Evolutionary conservation across 2,329 filamentous ascomycete species (phyloP).

Genomic region (Penicillium hordei): DNA sequence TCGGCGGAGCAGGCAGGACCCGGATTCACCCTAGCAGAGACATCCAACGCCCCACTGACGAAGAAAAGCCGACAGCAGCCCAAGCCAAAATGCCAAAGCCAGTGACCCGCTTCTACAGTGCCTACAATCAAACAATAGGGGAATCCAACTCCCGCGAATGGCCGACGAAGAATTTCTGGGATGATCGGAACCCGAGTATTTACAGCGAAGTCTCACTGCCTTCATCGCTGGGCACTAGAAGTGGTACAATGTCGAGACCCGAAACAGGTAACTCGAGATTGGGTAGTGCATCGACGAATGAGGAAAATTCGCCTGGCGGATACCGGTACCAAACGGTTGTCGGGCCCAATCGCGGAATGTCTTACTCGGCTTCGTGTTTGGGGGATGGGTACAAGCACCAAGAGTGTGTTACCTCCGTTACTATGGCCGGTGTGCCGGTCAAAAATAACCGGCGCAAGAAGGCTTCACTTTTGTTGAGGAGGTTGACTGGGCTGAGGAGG

Average conservation of each 20-base stretch:
- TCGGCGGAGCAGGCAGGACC: conserved; percentile 11
- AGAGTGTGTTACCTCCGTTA: conserved; percentile 14
- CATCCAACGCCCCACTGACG: background rate
- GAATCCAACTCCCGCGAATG: conserved; percentile 4
- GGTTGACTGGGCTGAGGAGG: conserved; percentile 19
- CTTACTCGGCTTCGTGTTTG: conserved; percentile 2
- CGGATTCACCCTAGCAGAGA: conserved; percentile 19
- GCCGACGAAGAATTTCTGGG: conserved; percentile 2
- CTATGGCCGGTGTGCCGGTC: background rate
- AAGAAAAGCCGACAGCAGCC: background rate
- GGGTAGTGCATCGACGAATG: background rate
- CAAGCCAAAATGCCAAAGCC: background rate
- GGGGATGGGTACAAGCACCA: conserved; percentile 3
- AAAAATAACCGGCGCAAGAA: conserved; percentile 11
- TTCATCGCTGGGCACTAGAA: background rate
- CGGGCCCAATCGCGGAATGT: background rate
- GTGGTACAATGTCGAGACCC: background rate
- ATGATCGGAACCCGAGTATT: conserved; percentile 8
- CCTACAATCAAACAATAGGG: conserved; percentile 1
- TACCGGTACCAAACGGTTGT: background rate
- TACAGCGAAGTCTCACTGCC: conserved; percentile 7
- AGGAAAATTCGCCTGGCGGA: background rate
- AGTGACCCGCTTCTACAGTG: conserved; percentile 22
- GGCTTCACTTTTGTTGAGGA: conserved; percentile 22
- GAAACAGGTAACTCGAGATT: background rate